These are phyloP conservation scores for Ceratobasidium sp. DNA, from an alignment of 1,284 basidiomycete species.

Conservation along the genomic window DNA sequence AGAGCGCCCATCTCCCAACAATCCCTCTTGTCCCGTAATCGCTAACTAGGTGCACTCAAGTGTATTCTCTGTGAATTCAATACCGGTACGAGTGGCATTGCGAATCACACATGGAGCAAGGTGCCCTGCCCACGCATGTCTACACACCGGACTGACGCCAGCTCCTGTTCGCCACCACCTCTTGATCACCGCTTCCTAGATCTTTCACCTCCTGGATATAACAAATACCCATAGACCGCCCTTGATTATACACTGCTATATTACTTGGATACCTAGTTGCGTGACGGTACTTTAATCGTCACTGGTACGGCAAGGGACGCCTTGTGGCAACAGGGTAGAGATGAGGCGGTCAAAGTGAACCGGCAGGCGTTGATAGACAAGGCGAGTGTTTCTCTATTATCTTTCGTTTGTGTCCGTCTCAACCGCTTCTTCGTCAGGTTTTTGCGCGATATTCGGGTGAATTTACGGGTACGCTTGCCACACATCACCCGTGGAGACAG, in stretches of 20 bases:
- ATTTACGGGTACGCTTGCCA: conserved; percentile 75
- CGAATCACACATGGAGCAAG: too few relatives aligned
- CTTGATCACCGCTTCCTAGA: background rate
- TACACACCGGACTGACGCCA: background rate
- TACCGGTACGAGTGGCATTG: too few relatives aligned
- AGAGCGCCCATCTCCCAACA: too few relatives aligned
- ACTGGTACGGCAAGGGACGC: conserved; percentile 13
- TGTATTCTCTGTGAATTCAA: too few relatives aligned
- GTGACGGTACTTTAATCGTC: background rate
- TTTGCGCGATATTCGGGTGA: conserved; percentile 95
- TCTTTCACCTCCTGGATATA: background rate
- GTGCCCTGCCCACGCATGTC: too few relatives aligned
- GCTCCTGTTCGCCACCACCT: background rate
- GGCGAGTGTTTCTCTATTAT: conserved; percentile 45
- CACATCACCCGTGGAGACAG: background rate
- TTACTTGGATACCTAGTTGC: background rate
- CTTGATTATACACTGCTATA: too few relatives aligned
- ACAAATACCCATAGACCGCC: background rate
- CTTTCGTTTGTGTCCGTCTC: background rate
- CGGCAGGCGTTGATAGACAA: conserved; percentile 95
- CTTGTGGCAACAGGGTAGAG: conserved; percentile 76
- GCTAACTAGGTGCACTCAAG: too few relatives aligned
- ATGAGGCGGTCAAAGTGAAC: conserved; percentile 93
- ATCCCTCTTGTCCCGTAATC: too few relatives aligned
- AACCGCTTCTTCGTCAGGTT: conserved; percentile 61